phyloP scores from a whole-genome alignment of 2,329 filamentous ascomycete species.

The Pseudogymnoascus sp. region DNA sequence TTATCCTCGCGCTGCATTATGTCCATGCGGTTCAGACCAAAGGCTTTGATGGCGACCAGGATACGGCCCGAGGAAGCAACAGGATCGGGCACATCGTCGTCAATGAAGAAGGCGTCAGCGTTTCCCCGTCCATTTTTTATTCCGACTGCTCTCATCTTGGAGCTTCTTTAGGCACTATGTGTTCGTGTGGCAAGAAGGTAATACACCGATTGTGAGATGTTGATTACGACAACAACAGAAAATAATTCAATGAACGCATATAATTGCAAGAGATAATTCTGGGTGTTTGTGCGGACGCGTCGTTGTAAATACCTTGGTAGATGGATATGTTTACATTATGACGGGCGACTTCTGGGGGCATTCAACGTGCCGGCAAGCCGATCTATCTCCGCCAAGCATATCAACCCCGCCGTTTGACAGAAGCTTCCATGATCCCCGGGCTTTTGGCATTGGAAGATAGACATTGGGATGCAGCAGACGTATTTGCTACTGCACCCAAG shows the following conservation, averaged over 20 bases:
- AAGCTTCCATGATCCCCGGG: not conserved
- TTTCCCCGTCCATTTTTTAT: conserved; percentile 50
- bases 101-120: conserved; percentile 51
- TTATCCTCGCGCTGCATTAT: conserved; percentile 64
- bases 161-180: not conserved
- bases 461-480: not conserved
- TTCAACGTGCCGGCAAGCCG: not conserved
- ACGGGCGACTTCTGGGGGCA: not conserved
- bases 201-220: not conserved
- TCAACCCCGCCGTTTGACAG: not conserved
- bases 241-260: not conserved
- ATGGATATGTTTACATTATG: not conserved
- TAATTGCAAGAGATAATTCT: not conserved
- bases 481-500: not conserved
- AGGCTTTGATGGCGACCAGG: conserved; percentile 70
- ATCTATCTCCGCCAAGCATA: not conserved
- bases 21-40: conserved; percentile 84
- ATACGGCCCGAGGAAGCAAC: conserved; percentile 52
- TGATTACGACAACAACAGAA: not conserved
- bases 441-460: not conserved
- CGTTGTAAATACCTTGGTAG: not conserved
- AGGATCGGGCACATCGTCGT: conserved; percentile 43
- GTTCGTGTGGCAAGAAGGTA: not conserved
- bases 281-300: not conserved
- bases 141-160: conserved; percentile 7